phyloP scores from a whole-genome alignment of 148 eudicot genomes.

The Diospyros kaki region DNA sequence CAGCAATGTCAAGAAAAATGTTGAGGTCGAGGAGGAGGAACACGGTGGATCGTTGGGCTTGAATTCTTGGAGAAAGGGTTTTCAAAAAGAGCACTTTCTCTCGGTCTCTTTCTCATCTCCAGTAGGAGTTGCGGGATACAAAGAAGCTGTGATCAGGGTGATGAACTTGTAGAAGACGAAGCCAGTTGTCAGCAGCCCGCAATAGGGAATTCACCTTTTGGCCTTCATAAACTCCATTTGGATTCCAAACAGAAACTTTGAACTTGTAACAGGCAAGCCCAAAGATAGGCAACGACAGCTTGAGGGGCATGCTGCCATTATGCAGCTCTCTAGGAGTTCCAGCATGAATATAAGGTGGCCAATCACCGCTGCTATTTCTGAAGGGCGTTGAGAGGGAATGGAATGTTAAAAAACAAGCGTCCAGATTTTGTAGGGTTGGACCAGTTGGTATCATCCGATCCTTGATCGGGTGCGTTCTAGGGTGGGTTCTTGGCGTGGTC shows the following conservation, averaged over 20 bases:
- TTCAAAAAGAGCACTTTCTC: neutral
- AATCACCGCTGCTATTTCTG: constrained; percentile 42
- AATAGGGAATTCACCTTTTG: constrained; percentile 47
- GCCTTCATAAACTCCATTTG: constrained; percentile 40
- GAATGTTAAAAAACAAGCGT: constrained; percentile 90
- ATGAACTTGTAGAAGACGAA: constrained; percentile 53
- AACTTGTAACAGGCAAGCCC: constrained; percentile 81
- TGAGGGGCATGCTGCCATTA: constrained; percentile 32
- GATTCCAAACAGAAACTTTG: constrained; percentile 63
- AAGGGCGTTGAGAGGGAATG: constrained; percentile 73
- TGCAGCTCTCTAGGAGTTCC: constrained; percentile 36
- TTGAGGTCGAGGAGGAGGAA: neutral
- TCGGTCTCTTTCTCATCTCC: constrained; percentile 27
- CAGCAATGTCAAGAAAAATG: neutral
- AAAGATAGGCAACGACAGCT: constrained; percentile 68
- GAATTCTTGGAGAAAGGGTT: neutral
- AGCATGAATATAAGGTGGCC: constrained; percentile 23
- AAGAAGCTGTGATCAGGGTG: constrained; percentile 85
- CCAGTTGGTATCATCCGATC: constrained; percentile 58
- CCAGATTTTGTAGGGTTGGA: constrained; percentile 86
- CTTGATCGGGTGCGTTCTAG: too few relatives aligned
- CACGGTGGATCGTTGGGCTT: neutral
- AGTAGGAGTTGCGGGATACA: constrained; percentile 29
- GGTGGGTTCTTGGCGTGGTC: too few relatives aligned
- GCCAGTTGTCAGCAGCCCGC: constrained; percentile 76